Percentiles rank a stretch among this genome's conserved stretches.
Evolutionary conservation across 331 rosid species (phyloP).

Genomic region (Quercus lobata): DNA sequence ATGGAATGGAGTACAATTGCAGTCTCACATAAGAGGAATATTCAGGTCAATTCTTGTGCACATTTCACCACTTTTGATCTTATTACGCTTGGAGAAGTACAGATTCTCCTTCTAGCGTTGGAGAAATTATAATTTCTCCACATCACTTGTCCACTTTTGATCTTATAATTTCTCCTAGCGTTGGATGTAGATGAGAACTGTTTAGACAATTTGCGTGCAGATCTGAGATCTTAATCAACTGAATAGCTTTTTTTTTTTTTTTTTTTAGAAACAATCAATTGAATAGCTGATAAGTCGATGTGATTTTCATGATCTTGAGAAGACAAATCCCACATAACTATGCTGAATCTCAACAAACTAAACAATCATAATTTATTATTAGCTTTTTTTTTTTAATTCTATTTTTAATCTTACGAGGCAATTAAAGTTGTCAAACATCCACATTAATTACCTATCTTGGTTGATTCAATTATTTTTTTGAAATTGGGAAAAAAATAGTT

Average conservation of each 20-base stretch:
- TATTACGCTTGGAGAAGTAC: too few relatives aligned
- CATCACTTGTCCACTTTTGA: too few relatives aligned
- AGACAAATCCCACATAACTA: neutral
- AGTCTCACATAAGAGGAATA: neutral
- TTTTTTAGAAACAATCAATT: neutral
- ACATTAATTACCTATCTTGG: too few relatives aligned
- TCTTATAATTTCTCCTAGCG: neutral
- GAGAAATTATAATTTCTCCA: too few relatives aligned
- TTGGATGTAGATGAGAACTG: neutral
- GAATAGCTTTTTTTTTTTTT: neutral
- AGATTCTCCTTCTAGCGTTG: neutral
- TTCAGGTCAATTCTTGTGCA: conserved; percentile 7
- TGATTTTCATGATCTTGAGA: neutral
- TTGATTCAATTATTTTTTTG: too few relatives aligned
- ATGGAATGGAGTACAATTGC: neutral
- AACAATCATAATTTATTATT: too few relatives aligned
- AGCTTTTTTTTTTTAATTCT: too few relatives aligned
- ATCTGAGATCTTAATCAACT: neutral
- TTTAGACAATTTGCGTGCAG: neutral
- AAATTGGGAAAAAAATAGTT: too few relatives aligned
- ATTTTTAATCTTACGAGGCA: too few relatives aligned
- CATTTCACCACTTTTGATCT: too few relatives aligned
- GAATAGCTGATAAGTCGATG: neutral
- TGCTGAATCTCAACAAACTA: neutral
- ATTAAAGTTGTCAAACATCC: too few relatives aligned